These are phyloP conservation scores for Capronia coronata DNA, from an alignment of 2,329 filamentous ascomycete genomes.

Conservation along the genomic window DNA sequence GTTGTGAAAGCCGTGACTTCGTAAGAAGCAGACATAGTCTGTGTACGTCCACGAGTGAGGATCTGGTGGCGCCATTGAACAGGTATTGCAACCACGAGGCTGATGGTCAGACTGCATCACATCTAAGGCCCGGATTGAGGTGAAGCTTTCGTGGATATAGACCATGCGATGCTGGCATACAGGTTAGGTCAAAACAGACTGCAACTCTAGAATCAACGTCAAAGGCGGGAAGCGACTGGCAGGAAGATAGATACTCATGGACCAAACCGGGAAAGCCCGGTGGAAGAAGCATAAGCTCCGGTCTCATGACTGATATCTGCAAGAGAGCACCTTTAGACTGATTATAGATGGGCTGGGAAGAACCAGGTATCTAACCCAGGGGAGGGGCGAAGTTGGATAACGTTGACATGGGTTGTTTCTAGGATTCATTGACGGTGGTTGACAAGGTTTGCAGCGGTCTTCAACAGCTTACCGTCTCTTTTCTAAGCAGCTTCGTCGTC, in stretches of 20 bases:
- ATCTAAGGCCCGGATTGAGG: slow-evolving; percentile 1
- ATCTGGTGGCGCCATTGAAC: slow-evolving; percentile 25
- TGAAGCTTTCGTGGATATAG: not conserved
- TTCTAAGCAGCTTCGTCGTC: not conserved
- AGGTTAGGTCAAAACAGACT: not conserved
- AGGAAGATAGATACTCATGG: not conserved
- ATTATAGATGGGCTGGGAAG: slow-evolving; percentile 20
- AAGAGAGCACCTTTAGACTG: slow-evolving; percentile 1
- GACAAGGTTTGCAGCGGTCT: not conserved
- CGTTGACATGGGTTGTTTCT: slow-evolving; percentile 1
- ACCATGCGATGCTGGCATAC: not conserved
- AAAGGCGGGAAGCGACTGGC: not conserved
- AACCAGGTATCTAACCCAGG: not conserved
- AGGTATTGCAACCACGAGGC: slow-evolving; percentile 17
- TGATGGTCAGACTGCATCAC: slow-evolving; percentile 16
- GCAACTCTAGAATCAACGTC: not conserved
- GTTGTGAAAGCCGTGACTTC: slow-evolving; percentile 26
- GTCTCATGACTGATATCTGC: slow-evolving; percentile 5
- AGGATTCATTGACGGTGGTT: not conserved
- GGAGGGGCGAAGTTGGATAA: slow-evolving; percentile 2
- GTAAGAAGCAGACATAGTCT: slow-evolving; percentile 25
- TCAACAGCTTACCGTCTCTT: not conserved
- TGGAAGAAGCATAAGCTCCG: not conserved
- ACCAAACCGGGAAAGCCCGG: slow-evolving; percentile 1
- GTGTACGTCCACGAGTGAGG: slow-evolving; percentile 25